phyloP scores from a whole-genome alignment of 176 grass and related monocot species.

The Tillandsia fasciculata region DNA sequence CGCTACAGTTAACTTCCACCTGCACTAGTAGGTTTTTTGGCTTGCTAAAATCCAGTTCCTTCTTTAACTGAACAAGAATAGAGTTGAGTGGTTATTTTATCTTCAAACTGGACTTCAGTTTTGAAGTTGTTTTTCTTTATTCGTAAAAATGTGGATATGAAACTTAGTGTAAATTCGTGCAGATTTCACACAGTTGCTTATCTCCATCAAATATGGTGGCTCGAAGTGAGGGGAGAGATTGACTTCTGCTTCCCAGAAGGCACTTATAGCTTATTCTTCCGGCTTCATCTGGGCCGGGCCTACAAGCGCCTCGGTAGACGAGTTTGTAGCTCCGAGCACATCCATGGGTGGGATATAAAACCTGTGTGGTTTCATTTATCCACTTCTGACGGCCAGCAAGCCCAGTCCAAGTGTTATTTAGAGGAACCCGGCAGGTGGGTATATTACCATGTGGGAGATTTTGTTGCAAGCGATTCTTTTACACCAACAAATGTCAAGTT shows the following conservation, averaged over 20 bases:
- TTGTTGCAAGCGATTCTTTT: slow-evolving; percentile 41
- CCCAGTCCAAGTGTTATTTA: slow-evolving; percentile 70
- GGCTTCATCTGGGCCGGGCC: slow-evolving; percentile 61
- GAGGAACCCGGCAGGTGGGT: slow-evolving; percentile 63
- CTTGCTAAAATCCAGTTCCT: not conserved
- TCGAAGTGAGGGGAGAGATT: slow-evolving; percentile 69
- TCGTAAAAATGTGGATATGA: slow-evolving; percentile 11
- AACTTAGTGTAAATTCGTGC: slow-evolving; percentile 7
- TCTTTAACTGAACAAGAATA: not conserved
- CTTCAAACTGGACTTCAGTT: not conserved
- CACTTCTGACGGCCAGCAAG: slow-evolving; percentile 70
- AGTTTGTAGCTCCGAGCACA: slow-evolving; percentile 44
- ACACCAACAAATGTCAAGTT: slow-evolving; percentile 36
- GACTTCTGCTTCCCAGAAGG: slow-evolving; percentile 85
- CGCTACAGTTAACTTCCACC: not conserved
- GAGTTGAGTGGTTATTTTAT: not conserved
- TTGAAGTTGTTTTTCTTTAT: not conserved
- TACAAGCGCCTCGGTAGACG: slow-evolving; percentile 47
- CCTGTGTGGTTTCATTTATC: slow-evolving; percentile 70
- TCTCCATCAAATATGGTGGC: slow-evolving; percentile 84
- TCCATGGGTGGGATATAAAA: slow-evolving; percentile 89
- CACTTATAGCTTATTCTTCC: slow-evolving; percentile 77
- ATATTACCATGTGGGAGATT: slow-evolving; percentile 74
- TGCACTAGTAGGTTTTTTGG: not conserved
- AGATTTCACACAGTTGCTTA: slow-evolving; percentile 78